Evolutionary conservation across 2,329 filamentous ascomycete genomes (phyloP), one percentile per base, ranked within the genome.

Genomic region (Sporothrix brasiliensis): DNA sequence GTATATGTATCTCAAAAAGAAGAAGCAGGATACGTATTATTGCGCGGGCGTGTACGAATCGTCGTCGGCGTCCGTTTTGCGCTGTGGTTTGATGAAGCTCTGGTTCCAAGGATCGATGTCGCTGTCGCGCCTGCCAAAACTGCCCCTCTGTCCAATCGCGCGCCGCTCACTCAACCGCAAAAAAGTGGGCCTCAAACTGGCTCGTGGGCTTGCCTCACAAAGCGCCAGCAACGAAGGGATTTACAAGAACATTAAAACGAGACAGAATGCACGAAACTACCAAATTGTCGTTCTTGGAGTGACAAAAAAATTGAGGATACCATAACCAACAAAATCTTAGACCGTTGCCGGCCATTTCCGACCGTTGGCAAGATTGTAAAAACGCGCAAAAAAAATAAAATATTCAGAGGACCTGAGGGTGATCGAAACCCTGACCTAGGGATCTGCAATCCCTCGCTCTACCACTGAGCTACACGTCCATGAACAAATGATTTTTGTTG

Each of bases 371-470:
- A 34, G 47, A n/a, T 4, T 6, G 53, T 21, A 47, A 61, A 53
- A 47, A 61, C 34, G 24, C 7, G 9, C 24, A 66, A 69, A 71
- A 71, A 69, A 67, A 69, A 60, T 16, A 69, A 27, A 13, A 14
- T n/a, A 71, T 60, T 66, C 58, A 67, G 41, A 71, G 67, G 70
- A 65, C 70, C 67, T 58, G 70, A 68, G 70, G 70, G 70, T 71
- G 47, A 49, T 71, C 70, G 70, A 71, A 71, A 71, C 70, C 70
- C 70, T 68, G 70, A 71, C 70, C 70, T 71, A 71, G 67, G 70
- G 70, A 71, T 71, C 70, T 71, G 70, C 70, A 71, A 71, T 71
- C 70, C 70, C 67, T 71, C 70, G 70, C 70, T 71, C 70, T 71
- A 71, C 70, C 70, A 71, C 70, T 71, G 70, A 71, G 70, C 70